Evolutionary conservation across 768 basidiomycete genomes (phyloP), one percentile per base, ranked within the genome.

Genomic region (Xerocomellus intermedius): DNA sequence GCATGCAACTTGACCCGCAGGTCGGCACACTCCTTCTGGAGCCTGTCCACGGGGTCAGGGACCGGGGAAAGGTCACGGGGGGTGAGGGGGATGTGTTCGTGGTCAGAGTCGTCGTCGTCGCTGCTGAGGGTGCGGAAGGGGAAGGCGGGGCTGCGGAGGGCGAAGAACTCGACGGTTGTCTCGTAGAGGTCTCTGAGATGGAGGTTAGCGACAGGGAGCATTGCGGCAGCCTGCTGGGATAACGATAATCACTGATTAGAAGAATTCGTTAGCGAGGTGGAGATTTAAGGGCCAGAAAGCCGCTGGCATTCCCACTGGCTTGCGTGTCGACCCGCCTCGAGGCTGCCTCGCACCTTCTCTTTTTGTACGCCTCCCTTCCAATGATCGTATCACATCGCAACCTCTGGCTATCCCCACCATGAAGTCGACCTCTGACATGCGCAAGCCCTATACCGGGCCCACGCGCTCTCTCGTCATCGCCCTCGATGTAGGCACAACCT

Each of bases 401-500:
- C 63, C 55, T n/a, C n/a, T n/a, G n/a, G n/a, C n/a, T n/a, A n/a
- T n/a, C n/a, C 19, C 39, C 28, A 55, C 57, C 65, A 80, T 82
- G 79, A 82, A 83, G 69, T 73, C 79, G 41, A 70, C 77, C n/a
- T 74, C 79, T 14, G 83, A 84, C 67, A 83, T 82, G 63, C 81
- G 89, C 52, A 89, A 87, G 70, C 89, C 89, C 22, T 90, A 89
- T 69, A 77, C 72, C 8, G 89, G 89, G 43, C 64, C 77, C 13
- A 72, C 74, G 17, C 79, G 87, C 61, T 81, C 85, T 54, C 80
- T 91, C 50, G 87, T 86, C 58, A 79, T 91, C 62, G 89, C 89
- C 6, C 82, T 91, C 69, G 89, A 91, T 64, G 81, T 91, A 59
- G 89, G 89, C 24, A 91, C 89, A 1, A 91, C 89, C 0, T 91